phyloP scores from a whole-genome alignment of 2,329 filamentous ascomycete genomes.

The Colletotrichum nymphaeae region DNA sequence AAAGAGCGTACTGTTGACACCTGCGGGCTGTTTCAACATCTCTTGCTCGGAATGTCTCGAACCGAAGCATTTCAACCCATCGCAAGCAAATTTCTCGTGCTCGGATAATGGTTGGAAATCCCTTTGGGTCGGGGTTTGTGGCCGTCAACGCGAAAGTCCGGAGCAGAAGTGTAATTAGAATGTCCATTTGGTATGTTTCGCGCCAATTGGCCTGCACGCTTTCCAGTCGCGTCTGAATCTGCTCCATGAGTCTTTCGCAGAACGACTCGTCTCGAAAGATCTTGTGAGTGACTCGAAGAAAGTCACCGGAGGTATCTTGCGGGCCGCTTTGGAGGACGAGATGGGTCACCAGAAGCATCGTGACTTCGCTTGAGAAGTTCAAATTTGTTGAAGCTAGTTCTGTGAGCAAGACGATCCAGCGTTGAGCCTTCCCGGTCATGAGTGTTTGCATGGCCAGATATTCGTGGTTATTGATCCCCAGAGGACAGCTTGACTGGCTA shows the following conservation, averaged over 20 bases:
- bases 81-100: slow-evolving; percentile 55
- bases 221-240: slow-evolving; percentile 56
- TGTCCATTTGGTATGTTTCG: slow-evolving; percentile 68
- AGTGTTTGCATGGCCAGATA: slow-evolving; percentile 63
- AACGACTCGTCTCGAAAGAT: slow-evolving; percentile 63
- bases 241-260: slow-evolving; percentile 57
- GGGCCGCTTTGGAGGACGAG: slow-evolving; percentile 69
- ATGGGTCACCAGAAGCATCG: slow-evolving; percentile 60
- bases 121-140: slow-evolving; percentile 23
- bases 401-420: slow-evolving; percentile 61
- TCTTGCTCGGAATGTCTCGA: slow-evolving; percentile 52
- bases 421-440: slow-evolving; percentile 54
- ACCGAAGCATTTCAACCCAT: slow-evolving; percentile 63
- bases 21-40: slow-evolving; percentile 52
- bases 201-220: slow-evolving; percentile 67
- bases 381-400: slow-evolving; percentile 65
- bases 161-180: slow-evolving; percentile 62
- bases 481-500: slow-evolving; percentile 59
- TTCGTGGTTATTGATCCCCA: slow-evolving; percentile 60
- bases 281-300: slow-evolving; percentile 58
- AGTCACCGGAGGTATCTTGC: slow-evolving; percentile 36
- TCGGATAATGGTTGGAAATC: slow-evolving; percentile 49
- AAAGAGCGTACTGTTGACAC: slow-evolving; percentile 59
- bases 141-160: slow-evolving; percentile 46
- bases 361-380: slow-evolving; percentile 68